These are phyloP conservation scores for Synchytrium microbalum DNA, from an alignment of 371 early-diverging fungal species.

Conservation along the genomic window DNA sequence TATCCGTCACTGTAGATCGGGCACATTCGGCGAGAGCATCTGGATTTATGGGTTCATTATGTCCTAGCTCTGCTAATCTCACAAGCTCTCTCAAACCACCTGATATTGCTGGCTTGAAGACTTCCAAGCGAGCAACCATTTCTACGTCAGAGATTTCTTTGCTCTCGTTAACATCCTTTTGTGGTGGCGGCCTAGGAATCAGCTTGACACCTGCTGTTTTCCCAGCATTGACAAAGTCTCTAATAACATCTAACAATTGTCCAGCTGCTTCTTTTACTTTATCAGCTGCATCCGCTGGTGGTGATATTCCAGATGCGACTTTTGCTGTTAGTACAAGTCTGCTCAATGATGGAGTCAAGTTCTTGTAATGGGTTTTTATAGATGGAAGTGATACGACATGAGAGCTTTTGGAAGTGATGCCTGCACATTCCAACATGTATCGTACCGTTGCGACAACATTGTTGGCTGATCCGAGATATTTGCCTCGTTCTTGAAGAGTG, in stretches of 20 bases:
- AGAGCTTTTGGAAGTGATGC: slow-evolving; percentile 57
- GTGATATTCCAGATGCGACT: slow-evolving; percentile 69
- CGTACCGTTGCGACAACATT: slow-evolving; percentile 69
- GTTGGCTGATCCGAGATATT: slow-evolving; percentile 39
- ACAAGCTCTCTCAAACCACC: slow-evolving; percentile 21
- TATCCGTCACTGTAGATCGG: slow-evolving; percentile 29
- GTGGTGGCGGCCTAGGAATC: slow-evolving; percentile 6
- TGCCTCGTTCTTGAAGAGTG: slow-evolving; percentile 49
- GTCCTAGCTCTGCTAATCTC: slow-evolving; percentile 12
- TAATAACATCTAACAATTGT: slow-evolving; percentile 29
- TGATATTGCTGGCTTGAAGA: slow-evolving; percentile 22
- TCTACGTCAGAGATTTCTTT: slow-evolving; percentile 29
- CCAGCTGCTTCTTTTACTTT: slow-evolving; percentile 46
- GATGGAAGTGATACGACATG: slow-evolving; percentile 44
- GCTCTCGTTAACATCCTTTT: slow-evolving; percentile 7
- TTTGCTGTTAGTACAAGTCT: slow-evolving; percentile 78
- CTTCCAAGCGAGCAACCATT: slow-evolving; percentile 27
- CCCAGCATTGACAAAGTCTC: slow-evolving; percentile 33
- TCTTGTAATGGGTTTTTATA: slow-evolving; percentile 66
- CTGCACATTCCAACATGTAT: slow-evolving; percentile 72
- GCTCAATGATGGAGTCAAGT: slow-evolving; percentile 69
- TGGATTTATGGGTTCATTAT: slow-evolving; percentile 11
- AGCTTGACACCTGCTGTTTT: slow-evolving; percentile 24
- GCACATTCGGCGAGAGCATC: slow-evolving; percentile 25
- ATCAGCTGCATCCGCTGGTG: slow-evolving; percentile 64